Conservation (phyloP, 371 early-diverging fungal genomes). For the Saksenaea oblongispora region DNA sequence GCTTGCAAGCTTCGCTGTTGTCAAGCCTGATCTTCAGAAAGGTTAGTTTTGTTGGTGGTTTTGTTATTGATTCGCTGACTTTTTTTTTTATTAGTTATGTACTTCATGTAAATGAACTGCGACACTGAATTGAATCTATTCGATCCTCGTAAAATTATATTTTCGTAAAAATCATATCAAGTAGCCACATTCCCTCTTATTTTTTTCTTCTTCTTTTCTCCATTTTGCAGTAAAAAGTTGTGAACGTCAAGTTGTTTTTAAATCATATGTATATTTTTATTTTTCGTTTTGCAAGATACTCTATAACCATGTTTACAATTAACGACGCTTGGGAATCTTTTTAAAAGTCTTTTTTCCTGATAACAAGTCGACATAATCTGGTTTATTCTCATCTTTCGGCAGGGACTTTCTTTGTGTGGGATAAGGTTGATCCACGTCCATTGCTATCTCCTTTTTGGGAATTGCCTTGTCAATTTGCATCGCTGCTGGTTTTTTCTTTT, state of each 20-base stretch:
- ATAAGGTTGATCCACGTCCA: constrained; percentile 26
- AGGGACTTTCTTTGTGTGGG: constrained; percentile 11
- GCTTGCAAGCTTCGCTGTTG: constrained; percentile 45
- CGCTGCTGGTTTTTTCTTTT: constrained; percentile 16
- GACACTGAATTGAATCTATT: background rate
- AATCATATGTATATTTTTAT: background rate
- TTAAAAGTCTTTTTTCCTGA: constrained; percentile 49
- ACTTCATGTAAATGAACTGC: constrained; percentile 25
- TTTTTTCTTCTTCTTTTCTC: too few species aligned
- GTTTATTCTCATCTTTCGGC: constrained; percentile 23
- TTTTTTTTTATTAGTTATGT: constrained; percentile 21
- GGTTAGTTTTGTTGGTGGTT: background rate
- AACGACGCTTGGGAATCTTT: constrained; percentile 40
- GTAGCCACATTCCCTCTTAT: too few species aligned
- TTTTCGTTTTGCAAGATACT: background rate
- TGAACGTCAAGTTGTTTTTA: background rate
- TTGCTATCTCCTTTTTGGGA: constrained; percentile 12
- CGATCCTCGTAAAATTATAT: background rate
- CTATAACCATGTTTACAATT: background rate
- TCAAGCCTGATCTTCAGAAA: constrained; percentile 40
- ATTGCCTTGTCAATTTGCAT: constrained; percentile 15
- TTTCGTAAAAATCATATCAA: too few species aligned
- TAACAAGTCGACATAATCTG: constrained; percentile 51
- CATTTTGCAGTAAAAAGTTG: too few species aligned
- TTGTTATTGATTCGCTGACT: background rate